Base-by-base conservation (phyloP, 1,284 basidiomycete genomes). In the Sphaerobolus stellatus region DNA sequence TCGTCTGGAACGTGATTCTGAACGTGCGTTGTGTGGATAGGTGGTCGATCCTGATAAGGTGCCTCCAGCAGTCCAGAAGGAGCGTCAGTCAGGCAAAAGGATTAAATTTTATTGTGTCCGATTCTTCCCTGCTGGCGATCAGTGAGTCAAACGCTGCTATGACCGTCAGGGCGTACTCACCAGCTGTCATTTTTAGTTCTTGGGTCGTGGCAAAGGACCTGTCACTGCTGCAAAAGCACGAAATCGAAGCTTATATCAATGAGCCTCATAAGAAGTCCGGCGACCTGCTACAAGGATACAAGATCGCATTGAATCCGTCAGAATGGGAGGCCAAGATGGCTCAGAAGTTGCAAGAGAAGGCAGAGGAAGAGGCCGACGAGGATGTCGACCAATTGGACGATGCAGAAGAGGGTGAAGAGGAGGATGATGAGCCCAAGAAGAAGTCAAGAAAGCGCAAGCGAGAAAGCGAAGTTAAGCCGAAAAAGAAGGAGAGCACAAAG, bases 81-180 rank as follows among this genome's bases (percentile, higher is more conserved):
- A 93, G 66, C 82, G 86, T 13, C 90, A 91, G 14, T 66, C 71
- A 16, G 74, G 76, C 61, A 90, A 88, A 72, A 75, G 60, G 47
- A 36, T 81, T 3, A 77, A 75, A 13, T 85, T 85, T 64, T 86
- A 90, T 70, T 92, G 89, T 64, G 83, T 94, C 41, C 78, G 84
- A 62, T 96, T 94, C 82, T 95, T 94, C 79, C 92, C 92, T 31
- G 83, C 82, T 34, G 93, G 91, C 53, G 94, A 98, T 75, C 92
- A 88, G 94, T 97, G 64, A 71, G 92, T 84, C 28, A 36, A n/a
- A n/a, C n/a, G n/a, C n/a, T n/a, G n/a, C n/a, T n/a, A n/a, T n/a
- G n/a, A n/a, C n/a, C n/a, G n/a, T n/a, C n/a, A n/a, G n/a, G n/a
- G n/a, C n/a, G n/a, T n/a, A n/a, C n/a, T n/a, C n/a, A n/a, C n/a